phyloP scores from a whole-genome alignment of 192 early-diverging fungal genomes.

The Geosiphon pyriformis region DNA sequence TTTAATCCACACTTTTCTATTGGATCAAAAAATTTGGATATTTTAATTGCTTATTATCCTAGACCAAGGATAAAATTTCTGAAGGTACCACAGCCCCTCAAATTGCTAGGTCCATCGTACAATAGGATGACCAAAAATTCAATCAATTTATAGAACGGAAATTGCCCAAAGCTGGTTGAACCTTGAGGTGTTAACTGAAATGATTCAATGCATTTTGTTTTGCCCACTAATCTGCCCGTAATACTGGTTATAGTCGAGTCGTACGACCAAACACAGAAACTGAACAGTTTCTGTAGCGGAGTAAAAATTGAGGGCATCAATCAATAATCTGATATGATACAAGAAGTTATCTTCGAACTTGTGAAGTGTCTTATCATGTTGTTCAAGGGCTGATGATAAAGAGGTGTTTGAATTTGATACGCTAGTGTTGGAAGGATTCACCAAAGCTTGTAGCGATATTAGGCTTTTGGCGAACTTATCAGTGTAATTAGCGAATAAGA shows the following conservation, averaged over 20 bases:
- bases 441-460: constrained; percentile 30
- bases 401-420: constrained; percentile 30
- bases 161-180: no score
- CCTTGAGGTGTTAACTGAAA: no score
- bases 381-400: constrained; percentile 38
- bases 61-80: no score
- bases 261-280: constrained; percentile 57
- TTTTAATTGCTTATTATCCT: no score
- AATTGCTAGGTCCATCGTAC: no score
- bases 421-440: constrained; percentile 14
- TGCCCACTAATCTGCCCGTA: background rate
- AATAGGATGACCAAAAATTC: no score
- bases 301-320: constrained; percentile 75
- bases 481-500: constrained; percentile 52
- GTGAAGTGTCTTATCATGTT: constrained; percentile 34
- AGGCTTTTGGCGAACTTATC: constrained; percentile 47
- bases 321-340: constrained; percentile 63
- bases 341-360: constrained; percentile 59
- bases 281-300: constrained; percentile 61
- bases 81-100: no score
- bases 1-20: no score
- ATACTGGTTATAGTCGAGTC: constrained; percentile 37
- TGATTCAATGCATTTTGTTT: no score
- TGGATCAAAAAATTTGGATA: no score
- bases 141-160: no score